Conservation (phyloP, 2,329 filamentous ascomycete species). For the Aspergillus texensis region DNA sequence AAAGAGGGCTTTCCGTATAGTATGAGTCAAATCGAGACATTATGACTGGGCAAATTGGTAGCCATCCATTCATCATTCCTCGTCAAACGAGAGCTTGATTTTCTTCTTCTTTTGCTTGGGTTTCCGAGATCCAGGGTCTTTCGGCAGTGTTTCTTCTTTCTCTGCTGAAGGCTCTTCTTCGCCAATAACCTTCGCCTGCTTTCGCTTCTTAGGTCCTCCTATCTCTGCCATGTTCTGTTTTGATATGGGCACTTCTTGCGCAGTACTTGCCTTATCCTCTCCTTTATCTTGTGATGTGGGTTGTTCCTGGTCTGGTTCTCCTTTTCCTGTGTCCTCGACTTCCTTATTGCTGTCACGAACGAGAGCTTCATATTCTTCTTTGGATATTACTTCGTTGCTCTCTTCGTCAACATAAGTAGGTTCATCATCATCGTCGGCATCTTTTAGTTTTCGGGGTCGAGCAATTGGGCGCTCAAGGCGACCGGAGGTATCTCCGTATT, state of each 20-base stretch:
- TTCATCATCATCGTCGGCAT: slow-evolving; percentile 45
- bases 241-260: slow-evolving; percentile 16
- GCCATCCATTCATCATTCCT: slow-evolving; percentile 18
- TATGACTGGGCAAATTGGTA: not conserved
- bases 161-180: slow-evolving; percentile 31
- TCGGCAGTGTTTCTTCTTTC: slow-evolving; percentile 25
- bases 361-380: slow-evolving; percentile 46
- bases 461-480: slow-evolving; percentile 41
- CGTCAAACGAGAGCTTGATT: slow-evolving; percentile 51
- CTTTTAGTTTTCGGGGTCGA: slow-evolving; percentile 39
- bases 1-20: not conserved
- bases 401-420: slow-evolving; percentile 49
- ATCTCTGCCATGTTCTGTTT: slow-evolving; percentile 45
- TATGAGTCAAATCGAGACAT: slow-evolving; percentile 1
- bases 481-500: slow-evolving; percentile 39
- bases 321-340: slow-evolving; percentile 16
- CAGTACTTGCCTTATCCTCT: slow-evolving; percentile 18
- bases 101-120: slow-evolving; percentile 47
- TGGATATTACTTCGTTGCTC: slow-evolving; percentile 47
- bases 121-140: slow-evolving; percentile 33
- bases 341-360: slow-evolving; percentile 29
- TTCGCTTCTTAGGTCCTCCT: slow-evolving; percentile 45
- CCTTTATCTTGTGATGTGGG: slow-evolving; percentile 12
- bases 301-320: slow-evolving; percentile 12
- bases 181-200: slow-evolving; percentile 45